Percentiles rank a stretch among this genome's conserved stretches.
Conservation (phyloP, 352 stramenopile genomes). For the Blastocystis sp. region DNA sequence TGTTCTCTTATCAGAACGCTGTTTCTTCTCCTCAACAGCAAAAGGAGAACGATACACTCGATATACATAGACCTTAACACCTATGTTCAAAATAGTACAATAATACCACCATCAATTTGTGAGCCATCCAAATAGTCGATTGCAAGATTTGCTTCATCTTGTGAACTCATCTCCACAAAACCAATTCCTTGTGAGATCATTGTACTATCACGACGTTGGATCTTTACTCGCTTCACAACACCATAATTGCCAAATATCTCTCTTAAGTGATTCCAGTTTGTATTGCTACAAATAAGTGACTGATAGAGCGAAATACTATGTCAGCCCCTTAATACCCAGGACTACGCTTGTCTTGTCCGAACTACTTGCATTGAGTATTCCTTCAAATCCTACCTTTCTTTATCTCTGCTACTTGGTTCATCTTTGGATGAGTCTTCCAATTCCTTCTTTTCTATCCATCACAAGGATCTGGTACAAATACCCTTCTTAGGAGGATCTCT, state of each 20-base stretch:
- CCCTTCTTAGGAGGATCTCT: too few relatives aligned
- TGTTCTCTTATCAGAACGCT: too few relatives aligned
- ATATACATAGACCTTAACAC: background rate
- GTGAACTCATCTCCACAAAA: constrained; percentile 11
- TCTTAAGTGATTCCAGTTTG: constrained; percentile 5
- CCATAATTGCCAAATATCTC: constrained; percentile 52
- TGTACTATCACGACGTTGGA: background rate
- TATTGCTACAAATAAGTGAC: background rate
- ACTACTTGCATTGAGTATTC: background rate
- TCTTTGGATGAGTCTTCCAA: background rate
- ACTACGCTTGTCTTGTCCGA: too few relatives aligned
- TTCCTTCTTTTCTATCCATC: background rate
- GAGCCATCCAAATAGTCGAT: constrained; percentile 43
- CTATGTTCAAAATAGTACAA: background rate
- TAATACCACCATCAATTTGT: constrained; percentile 18
- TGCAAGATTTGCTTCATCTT: background rate
- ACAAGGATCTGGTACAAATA: too few relatives aligned
- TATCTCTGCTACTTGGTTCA: too few relatives aligned
- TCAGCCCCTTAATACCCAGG: background rate
- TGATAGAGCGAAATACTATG: background rate
- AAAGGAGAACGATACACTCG: constrained; percentile 6
- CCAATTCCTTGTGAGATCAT: constrained; percentile 36
- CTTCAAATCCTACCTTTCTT: background rate
- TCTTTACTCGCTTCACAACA: constrained; percentile 6
- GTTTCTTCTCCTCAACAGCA: background rate